Evolutionary conservation across 2,329 filamentous ascomycete species (phyloP), one percentile per base, ranked within the genome.

Genomic region (Fusarium sp.): DNA sequence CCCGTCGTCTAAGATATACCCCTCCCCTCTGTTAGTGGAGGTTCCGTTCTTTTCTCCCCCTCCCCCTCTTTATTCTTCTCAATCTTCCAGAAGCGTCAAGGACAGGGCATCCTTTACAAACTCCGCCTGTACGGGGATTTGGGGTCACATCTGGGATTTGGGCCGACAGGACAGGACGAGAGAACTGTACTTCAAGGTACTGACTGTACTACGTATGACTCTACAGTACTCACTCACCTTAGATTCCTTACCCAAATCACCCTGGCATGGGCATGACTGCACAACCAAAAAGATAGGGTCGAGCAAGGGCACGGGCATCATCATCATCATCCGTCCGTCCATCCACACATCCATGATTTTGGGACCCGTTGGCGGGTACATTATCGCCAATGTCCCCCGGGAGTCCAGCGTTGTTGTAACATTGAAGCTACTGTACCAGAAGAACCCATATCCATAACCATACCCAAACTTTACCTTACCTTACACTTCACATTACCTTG

Each of bases 241-340:
- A 40, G 40, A 18, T 29, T 17, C 29, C 29, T 31, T 33, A 46
- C 43, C 43, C 35, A 35, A 41, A 46, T 39, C 23, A 57, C 58
- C 59, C 68, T 72, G 67, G 59, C 64, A 72, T 72, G 71, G 69
- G 69, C 69, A 72, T 69, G 62, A 69, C 65, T 63, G 54, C 52
- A 61, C 61, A 42, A 50, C 42, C 49, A 57, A 55, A 62, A 52
- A 20, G 40, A 55, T 51, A 58, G 47, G 25, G 59, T 49, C 18
- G 33, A 63, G 57, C 42, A 66, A 61, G 60, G 59, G 63, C 63
- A 69, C 66, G 66, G 57, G 48, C 58, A 60, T 61, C 52, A 48
- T 49, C 55, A 46, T 57, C 62, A 35, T 35, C 57, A 33, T 59
- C 57, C 58, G 46, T 45, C 27, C 39, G 27, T 46, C 55, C 46